Base-by-base conservation (phyloP, 1,284 basidiomycete species). In the Caloboletus firmus region DNA sequence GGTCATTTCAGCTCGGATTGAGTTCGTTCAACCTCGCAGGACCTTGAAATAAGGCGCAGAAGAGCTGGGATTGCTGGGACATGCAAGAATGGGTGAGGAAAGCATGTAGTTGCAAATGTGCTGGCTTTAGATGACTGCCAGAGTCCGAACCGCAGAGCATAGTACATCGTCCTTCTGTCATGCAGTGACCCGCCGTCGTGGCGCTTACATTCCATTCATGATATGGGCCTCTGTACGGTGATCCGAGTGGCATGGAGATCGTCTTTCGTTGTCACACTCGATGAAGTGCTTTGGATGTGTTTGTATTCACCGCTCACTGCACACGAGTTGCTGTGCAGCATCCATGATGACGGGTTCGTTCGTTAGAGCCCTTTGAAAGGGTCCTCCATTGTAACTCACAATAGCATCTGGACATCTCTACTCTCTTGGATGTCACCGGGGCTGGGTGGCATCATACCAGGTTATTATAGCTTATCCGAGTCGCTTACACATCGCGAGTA, bases 191-290 rank as follows among this genome's bases (percentile, higher is more conserved):
- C 4, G 26, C 37, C 28, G 22, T 13, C 30, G 24, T 22, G 22
- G 20, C 7, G 2, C 20, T 35, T 18, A 18, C n/a, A 17, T 20
- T 43, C 22, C 5, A n/a, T n/a, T n/a, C n/a, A n/a, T n/a, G n/a
- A n/a, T n/a, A 28, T 30, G 49, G 39, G n/a, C 40, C 4, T 22
- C 24, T n/a, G n/a, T 8, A 18, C 11, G 11, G 30, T 37, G 37
- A 51, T 57, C 45, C 28, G 26, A 34, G 12, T 57, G 37, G 52
- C 58, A 52, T 56, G 5, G 45, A 20, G 39, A 57, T 61, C 17
- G 35, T 35, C 46, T 56, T 32, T 36, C 15, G 40, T 24, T 28
- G 22, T 7, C 28, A 26, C 7, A 51, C 30, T 13, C 24, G 30
- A 36, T 18, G 15, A 18, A 17, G 24, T 20, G 7, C 18, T 17